Conservation (phyloP, 495 filamentous ascomycete genomes). For the Apiosordaria backusii region DNA sequence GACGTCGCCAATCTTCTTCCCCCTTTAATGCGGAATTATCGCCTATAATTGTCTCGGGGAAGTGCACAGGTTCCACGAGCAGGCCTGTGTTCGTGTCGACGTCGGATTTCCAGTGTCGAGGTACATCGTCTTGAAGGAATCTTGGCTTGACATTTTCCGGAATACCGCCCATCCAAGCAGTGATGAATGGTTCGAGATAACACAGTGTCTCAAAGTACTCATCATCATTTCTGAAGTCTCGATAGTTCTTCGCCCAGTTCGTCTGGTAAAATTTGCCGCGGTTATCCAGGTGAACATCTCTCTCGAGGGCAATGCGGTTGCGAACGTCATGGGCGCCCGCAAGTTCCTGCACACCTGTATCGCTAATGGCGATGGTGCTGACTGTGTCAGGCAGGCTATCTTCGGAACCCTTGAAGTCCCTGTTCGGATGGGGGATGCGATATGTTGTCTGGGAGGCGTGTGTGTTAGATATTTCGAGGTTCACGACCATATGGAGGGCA, state of each 20-base stretch:
- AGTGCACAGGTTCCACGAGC: slow-evolving; percentile 26
- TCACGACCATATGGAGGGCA: neutral
- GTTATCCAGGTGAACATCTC: neutral
- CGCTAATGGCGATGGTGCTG: slow-evolving; percentile 9
- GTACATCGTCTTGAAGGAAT: slow-evolving; percentile 14
- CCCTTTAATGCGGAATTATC: neutral
- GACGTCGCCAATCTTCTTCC: slow-evolving; percentile 19
- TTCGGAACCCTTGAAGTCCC: slow-evolving; percentile 13
- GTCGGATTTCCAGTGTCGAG: slow-evolving; percentile 28
- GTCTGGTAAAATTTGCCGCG: slow-evolving; percentile 10
- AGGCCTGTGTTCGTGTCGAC: slow-evolving; percentile 32
- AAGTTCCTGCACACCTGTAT: slow-evolving; percentile 5
- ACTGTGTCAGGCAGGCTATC: slow-evolving; percentile 12
- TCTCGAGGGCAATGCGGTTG: slow-evolving; percentile 17
- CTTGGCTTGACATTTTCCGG: slow-evolving; percentile 12
- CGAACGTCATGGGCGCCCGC: slow-evolving; percentile 19
- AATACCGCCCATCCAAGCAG: slow-evolving; percentile 10
- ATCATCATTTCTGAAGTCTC: slow-evolving; percentile 8
- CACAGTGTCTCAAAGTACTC: neutral
- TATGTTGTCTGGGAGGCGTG: neutral
- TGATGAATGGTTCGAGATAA: slow-evolving; percentile 13
- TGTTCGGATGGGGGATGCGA: slow-evolving; percentile 14
- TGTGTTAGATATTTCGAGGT: neutral
- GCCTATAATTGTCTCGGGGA: slow-evolving; percentile 23
- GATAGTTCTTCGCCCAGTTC: slow-evolving; percentile 6